Percentiles rank a stretch among this genome's conserved stretches.
phyloP scores from a whole-genome alignment of 148 eudicot species.

The Spergularia bocconei region DNA sequence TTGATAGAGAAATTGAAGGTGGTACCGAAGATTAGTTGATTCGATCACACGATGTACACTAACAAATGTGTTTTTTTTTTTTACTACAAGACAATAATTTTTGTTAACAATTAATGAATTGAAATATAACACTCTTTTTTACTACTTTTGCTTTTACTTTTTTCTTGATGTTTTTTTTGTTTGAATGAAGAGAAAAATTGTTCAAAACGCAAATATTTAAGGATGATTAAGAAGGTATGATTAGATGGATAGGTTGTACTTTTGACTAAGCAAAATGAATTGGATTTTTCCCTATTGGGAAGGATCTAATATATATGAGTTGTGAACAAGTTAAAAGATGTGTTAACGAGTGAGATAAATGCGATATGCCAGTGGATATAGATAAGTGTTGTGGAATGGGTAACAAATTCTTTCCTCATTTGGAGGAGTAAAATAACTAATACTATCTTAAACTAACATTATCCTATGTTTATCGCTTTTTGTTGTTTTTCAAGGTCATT shows the following conservation, averaged over 20 bases:
- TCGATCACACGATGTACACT: background rate
- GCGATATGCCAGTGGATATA: constrained; percentile 11
- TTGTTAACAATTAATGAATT: too few relatives aligned
- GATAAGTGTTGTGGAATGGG: constrained; percentile 12
- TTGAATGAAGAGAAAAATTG: background rate
- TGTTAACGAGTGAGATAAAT: constrained; percentile 7
- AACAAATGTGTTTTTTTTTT: background rate
- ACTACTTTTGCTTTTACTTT: background rate
- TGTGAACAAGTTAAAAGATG: background rate
- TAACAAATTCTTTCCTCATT: constrained; percentile 1
- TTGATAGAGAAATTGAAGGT: background rate
- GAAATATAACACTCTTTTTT: too few relatives aligned
- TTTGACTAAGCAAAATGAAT: background rate
- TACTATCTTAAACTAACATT: background rate
- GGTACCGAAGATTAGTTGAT: background rate
- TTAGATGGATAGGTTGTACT: background rate
- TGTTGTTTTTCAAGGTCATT: background rate
- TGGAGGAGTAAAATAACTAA: background rate
- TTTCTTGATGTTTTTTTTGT: background rate
- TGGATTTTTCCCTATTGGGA: background rate
- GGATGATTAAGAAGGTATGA: background rate
- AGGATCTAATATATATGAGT: background rate
- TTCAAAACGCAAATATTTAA: background rate
- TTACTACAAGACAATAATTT: background rate
- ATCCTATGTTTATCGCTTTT: background rate